Evolutionary conservation across 2,329 filamentous ascomycete genomes (phyloP), one percentile per base, ranked within the genome.

Genomic region (Coniochaeta ligniaria): DNA sequence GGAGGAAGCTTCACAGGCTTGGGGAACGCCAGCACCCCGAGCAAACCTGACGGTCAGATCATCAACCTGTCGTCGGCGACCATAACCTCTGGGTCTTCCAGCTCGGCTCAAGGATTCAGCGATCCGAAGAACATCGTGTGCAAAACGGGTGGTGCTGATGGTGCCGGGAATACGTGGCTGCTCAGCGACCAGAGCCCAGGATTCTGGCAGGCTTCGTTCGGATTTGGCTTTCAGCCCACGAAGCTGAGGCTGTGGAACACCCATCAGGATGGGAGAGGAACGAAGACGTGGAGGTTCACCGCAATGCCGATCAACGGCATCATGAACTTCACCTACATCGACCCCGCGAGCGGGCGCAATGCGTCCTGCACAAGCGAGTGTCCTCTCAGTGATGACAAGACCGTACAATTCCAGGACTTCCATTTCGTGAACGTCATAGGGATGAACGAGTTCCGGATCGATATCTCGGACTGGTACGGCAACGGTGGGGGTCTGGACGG

Each of bases 271-370:
- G 92, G 90, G 58, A 87, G 92, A 65, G 93, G 95, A 33, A 96
- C 93, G 33, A 90, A 91, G 76, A 90, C 89, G 0, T 99, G 91
- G 77, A 86, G 92, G 61, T 96, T 92, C 71, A 91, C 91, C 24
- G 91, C 92, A 20, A 78, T 94, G 61, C 93, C 94, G 6, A 85
- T 94, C 69, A 88, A 90, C 64, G 95, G 95, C 59, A 97, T 99
- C 72, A 91, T 99, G 87, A 97, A 98, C 74, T 82, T 99, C 70
- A 96, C 92, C 41, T 98, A 95, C 68, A 87, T 87, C 64, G 92
- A 98, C 69, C 88, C 89, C 26, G 78, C 72, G 43, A 89, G 85
- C 1, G 89, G 89, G 28, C 77, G 83, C 58, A 87, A 88, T 60
- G 75, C 78, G 33, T 87, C 83, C 61, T 99, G 95, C 75, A 92